Percentiles rank a stretch among this genome's conserved stretches.
Conservation (phyloP, 2,329 filamentous ascomycete species). For the Cladophialophora immunda region DNA sequence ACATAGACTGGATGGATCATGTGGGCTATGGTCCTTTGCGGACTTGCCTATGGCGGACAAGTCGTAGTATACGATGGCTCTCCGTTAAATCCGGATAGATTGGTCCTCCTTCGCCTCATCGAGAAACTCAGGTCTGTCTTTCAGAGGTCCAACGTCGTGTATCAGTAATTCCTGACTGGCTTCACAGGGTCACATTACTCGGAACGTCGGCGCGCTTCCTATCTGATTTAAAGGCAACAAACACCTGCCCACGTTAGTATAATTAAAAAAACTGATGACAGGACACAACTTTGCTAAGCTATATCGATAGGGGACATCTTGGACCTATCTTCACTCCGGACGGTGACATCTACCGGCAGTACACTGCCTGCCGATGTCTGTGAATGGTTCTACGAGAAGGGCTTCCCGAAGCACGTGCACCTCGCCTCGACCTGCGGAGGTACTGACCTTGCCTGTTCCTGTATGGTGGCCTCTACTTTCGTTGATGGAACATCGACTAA, state of each 20-base stretch:
- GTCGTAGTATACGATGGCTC: constrained; percentile 80
- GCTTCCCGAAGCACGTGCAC: constrained; percentile 6
- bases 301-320: constrained; percentile 2
- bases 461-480: constrained; percentile 2
- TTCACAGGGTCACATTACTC: constrained; percentile 44
- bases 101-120: constrained; percentile 70
- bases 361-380: neutral
- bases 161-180: neutral
- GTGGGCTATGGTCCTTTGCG: constrained; percentile 61
- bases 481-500: neutral
- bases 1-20: constrained; percentile 79
- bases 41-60: constrained; percentile 67
- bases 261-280: neutral
- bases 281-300: neutral
- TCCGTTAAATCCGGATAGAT: constrained; percentile 74
- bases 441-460: constrained; percentile 14
- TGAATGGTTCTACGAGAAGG: constrained; percentile 9
- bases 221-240: constrained; percentile 72
- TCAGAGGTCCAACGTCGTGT: neutral
- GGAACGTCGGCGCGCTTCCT: constrained; percentile 76
- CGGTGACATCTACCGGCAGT: constrained; percentile 7
- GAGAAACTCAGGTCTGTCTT: constrained; percentile 71
- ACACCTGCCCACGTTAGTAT: constrained; percentile 65
- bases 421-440: constrained; percentile 1
- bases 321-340: constrained; percentile 11